phyloP scores from a whole-genome alignment of 2,329 filamentous ascomycete genomes.

The Xylaria sp. region DNA sequence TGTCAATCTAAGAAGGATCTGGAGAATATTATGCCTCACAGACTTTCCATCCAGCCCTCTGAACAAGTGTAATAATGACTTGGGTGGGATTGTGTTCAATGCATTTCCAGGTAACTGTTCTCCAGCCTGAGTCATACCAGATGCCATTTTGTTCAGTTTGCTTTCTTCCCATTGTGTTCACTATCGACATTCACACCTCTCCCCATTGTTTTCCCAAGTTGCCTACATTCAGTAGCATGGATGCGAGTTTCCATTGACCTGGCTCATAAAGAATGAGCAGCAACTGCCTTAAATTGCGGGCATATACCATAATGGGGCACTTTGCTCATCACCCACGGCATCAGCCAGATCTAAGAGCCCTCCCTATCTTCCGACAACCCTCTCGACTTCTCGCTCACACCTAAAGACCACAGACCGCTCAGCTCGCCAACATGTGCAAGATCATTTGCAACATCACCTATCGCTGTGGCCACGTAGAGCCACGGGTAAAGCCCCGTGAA shows the following conservation, averaged over 20 bases:
- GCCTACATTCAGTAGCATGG: neutral
- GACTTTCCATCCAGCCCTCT: too few species aligned
- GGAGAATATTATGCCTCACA: too few species aligned
- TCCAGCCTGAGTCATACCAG: neutral
- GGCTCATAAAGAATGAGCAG: neutral
- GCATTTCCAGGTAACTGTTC: neutral
- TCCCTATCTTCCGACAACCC: neutral
- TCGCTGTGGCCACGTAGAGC: slow-evolving; percentile 13
- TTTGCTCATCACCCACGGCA: neutral
- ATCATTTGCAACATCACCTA: slow-evolving; percentile 22
- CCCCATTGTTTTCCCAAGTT: neutral
- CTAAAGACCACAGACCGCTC: neutral
- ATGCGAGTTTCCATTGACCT: neutral
- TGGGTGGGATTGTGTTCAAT: neutral
- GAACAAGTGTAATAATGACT: neutral
- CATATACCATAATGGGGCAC: neutral
- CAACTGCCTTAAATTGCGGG: neutral
- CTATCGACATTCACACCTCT: neutral
- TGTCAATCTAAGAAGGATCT: too few species aligned
- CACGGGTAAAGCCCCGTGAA: neutral
- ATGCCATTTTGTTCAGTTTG: neutral
- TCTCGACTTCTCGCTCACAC: neutral
- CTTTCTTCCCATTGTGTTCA: neutral
- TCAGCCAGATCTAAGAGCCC: neutral
- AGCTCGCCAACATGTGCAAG: slow-evolving; percentile 11